Conservation (phyloP, 257 asterid species). For the Jacaranda copaia region DNA sequence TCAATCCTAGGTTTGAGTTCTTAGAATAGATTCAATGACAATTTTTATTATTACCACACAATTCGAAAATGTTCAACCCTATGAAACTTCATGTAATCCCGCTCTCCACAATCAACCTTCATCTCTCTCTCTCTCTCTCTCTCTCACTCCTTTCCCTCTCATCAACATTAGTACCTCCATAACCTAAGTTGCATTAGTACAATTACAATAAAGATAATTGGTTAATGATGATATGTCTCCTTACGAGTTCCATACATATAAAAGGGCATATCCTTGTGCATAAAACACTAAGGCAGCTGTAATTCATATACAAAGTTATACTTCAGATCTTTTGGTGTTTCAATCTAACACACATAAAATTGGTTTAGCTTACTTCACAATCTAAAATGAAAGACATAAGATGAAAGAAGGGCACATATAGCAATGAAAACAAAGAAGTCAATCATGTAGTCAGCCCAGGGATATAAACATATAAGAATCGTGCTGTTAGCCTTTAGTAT, state of each 20-base stretch:
- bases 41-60: too few species aligned
- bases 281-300: not conserved
- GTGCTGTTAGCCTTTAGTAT: not conserved
- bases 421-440: not conserved
- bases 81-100: too few species aligned
- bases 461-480: not conserved
- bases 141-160: too few species aligned
- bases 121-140: too few species aligned
- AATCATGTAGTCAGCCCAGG: not conserved
- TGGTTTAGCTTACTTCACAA: not conserved
- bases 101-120: too few species aligned
- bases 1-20: too few species aligned
- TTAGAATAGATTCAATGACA: too few species aligned
- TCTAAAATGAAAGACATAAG: not conserved
- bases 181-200: not conserved
- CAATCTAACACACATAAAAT: not conserved
- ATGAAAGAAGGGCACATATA: not conserved
- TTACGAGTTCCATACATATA: not conserved
- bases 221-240: not conserved
- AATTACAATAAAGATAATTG: not conserved
- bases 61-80: too few species aligned
- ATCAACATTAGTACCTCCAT: too few species aligned
- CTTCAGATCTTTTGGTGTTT: not conserved
- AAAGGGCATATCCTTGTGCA: not conserved
- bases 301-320: not conserved